Base-by-base conservation (phyloP, 1,284 basidiomycete species). In the Trametes hirsuta region DNA sequence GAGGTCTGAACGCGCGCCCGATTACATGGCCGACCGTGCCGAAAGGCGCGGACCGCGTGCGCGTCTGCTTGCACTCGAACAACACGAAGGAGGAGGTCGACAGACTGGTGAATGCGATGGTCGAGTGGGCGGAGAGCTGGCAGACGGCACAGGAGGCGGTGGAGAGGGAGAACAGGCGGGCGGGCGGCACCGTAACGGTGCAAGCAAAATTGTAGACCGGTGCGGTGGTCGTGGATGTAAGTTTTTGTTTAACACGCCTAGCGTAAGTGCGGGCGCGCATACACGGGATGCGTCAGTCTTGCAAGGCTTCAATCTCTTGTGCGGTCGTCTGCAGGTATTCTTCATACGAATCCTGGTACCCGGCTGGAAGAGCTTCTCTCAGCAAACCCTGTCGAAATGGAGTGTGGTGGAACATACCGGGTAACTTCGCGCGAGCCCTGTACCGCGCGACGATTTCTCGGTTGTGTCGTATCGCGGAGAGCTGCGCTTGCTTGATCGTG, bases 11-110 rank as follows among this genome's bases (percentile, higher is more conserved):
- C 66, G 90, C 89, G 0, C 85, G 92, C 3, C 88, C 93, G 0
- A 95, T 96, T 54, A 88, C 86, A 18, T 89, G 86, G 79, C 92
- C 91, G 0, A 95, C 93, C 0, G 94, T 96, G 0, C 91, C 93
- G 0, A 88, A 87, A 62, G 93, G 91, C 10, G 82, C 83, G 56
- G 90, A 94, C 54, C 84, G 94, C n/a, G 86, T 96, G 5, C 77
- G 94, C 0, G 83, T 96, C 21, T 97, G 94, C 74, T 71, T 96
- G 40, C 93, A 95, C 72, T 85, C 93, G 0, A 83, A 81, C 2
- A 93, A 95, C 64, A 86, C 86, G 30, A 69, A 66, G 25, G 79
- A 79, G 51, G 87, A 96, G 41, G 79, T 95, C 0, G 81, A 86
- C 46, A 70, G 72, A 24, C 74, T 94, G 18, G 80, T 85, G n/a